Evolutionary conservation across 768 basidiomycete genomes (phyloP), one percentile per base, ranked within the genome.

Genomic region (Amanita rimosa): DNA sequence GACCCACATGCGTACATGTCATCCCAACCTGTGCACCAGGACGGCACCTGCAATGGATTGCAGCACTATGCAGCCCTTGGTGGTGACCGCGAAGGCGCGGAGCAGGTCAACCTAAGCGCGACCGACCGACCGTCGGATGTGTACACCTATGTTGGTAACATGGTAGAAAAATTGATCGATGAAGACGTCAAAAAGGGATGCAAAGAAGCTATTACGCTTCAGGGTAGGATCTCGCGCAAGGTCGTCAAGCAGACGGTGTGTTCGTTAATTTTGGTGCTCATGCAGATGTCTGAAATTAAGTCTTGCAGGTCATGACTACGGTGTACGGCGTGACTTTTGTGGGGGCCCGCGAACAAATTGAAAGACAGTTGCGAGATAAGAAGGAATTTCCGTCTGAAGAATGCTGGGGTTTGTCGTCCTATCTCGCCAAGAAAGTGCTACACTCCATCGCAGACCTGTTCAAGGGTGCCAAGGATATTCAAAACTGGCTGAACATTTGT

Each of bases 21-120:
- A 3, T 64, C 68, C 14, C 72, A 96, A n/a, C 96, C 96, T 0
- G 77, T 97, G 5, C 96, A 99, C 61, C 95, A 98, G 64, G 96
- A 99, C 55, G 95, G 96, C 3, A 97, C 96, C 0, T 99, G 96
- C 58, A 99, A 99, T 57, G 96, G 95, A 22, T 72, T 99, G 54
- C 96, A 99, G 67, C 95, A 99, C 63, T 99, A 99, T 58, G 96
- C 96, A 5, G 96, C 96, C 0, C 79, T 99, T 3, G 96, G 96
- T 38, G 95, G 96, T 4, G 96, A 98, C 60, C 71, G 73, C 10
- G 72, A 75, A 29, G 96, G 96, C 50, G 96, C 96, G 1, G 69
- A 71, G 51, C 94, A 97, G 59, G 96, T 99, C 60, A 99, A 99
- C 61, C 71, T 99, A 44, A 76, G 77, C 33, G 82, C 80, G 7